Base-by-base conservation (phyloP, 768 basidiomycete genomes). In the Agaricus sinodeliciosus region DNA sequence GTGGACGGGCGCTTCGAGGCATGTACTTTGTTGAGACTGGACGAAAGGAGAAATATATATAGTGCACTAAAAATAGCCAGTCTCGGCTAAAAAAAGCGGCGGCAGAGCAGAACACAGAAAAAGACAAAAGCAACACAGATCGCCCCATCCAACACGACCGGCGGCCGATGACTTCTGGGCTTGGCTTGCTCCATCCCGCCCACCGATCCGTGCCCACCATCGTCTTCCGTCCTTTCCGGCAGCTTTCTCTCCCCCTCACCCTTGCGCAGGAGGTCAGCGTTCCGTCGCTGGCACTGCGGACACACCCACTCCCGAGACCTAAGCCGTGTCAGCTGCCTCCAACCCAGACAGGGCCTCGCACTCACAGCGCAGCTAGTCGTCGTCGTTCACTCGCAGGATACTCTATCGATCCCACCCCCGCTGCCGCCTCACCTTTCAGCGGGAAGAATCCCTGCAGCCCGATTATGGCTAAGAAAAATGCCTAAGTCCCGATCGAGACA, bases 381-480 rank as follows among this genome's bases (percentile, higher is more conserved):
- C 81, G 90, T 52, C 91, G 78, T 65, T 94, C 91, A 13, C 72
- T 67, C 16, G 75, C 63, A 19, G 88, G 88, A 62, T 84, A 84
- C 58, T 94, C 91, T 46, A 94, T 76, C 13, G 90, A 88, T n/a
- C 91, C 91, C 28, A 94, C 84, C 27, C 91, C 90, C 27, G 84
- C 80, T 13, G 92, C 89, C 42, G 86, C 82, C 55, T 90, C 84
- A n/a, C 91, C 91, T 61, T 85, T 91, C 48, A 92, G 71, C 35
- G 90, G 88, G 62, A 93, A 92, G 68, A 93, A 92, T 0, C 90
- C 90, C 66, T 92, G 90, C 4, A 93, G 75, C 34, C 89, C 90
- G 58, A 93, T 79, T 62, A 93, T 92, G 34, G 91, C 90, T 90
- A 31, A 57, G 39, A 19, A 19, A 19, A 34, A 15, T 12, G 19